Base-by-base conservation (phyloP, 345 rosid species). In the Eucalyptus curtisii region DNA sequence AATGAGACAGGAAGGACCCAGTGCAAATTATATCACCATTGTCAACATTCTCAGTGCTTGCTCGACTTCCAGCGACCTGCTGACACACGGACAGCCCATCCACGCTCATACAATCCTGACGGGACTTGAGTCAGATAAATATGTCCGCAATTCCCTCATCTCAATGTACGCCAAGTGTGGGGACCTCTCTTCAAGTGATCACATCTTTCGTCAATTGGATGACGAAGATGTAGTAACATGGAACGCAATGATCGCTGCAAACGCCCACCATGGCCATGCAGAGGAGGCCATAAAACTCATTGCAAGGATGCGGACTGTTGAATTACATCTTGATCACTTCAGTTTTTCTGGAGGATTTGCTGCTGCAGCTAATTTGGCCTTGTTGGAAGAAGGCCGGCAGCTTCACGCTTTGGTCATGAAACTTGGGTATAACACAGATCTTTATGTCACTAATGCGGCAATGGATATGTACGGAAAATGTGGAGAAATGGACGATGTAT, bases 401-500 rank as follows among this genome's bases (percentile, higher is more conserved):
- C 96, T 97, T 87, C 97, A 96, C 50, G 82, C 95, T 86, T 89
- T 95, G 89, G 95, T 95, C 42, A 61, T 93, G 81, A 97, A 97
- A 90, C 94, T 93, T 19, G 98, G 98, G 59, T 92, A 93, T 68
- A 95, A 93, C 87, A 90, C 88, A 8, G 95, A 96, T 89, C 91
- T 90, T 86, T 95, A 93, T 87, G 94, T 97, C 87, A 88, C 64
- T 80, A 97, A 95, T 89, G 93, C 99, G 86, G 92, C 95, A 52
- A 95, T 95, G 93, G 98, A 97, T 91, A 96, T 97, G 98, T 96
- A 97, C 90, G 97, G 92, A 87, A 97, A 96, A 91, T 96, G 99
- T 45, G 99, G 98, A 45, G 96, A 95, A 92, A 88, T 96, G 87
- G 92, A 91, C 8, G 95, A 94, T 86, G 95, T 93, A 59, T 85